Evolutionary conservation across 2,329 filamentous ascomycete species (phyloP), one percentile per base, ranked within the genome.

Genomic region (Colletotrichum zoysiae): DNA sequence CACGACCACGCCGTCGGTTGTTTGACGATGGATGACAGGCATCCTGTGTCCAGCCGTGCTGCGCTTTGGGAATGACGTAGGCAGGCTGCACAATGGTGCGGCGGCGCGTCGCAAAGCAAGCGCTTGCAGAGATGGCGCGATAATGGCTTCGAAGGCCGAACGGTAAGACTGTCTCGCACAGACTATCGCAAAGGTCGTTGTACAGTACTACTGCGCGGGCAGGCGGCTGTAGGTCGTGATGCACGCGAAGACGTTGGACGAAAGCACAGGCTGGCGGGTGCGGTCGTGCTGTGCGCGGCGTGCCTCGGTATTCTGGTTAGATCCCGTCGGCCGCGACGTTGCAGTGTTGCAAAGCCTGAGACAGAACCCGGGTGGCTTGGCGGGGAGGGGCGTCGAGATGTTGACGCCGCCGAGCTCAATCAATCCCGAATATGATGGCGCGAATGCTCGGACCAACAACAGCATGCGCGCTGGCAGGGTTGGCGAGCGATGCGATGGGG

Each of bases 1-100:
- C 60, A 81, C 74, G 64, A 77, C 75, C 58, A 79, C 79, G 35
- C 66, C 69, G 67, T 66, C 55, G 50, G 66, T 46, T 46, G 50
- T 67, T 57, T 74, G 73, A 42, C 73, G 71, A 30, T 42, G 46
- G 55, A 74, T 38, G 44, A 74, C n/a, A 23, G 71, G 72, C 62
- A 65, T 64, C 9, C 62, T 55, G 42, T 30, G 58, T 55, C 44
- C 38, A 26, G 59, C 63, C 40, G 18, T n/a, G 18, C 8, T 50
- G 59, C 48, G 33, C 30, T 42, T 62, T 44, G 16, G 30, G 38
- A 56, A 56, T 61, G 68, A 35, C 58, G 69, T 59, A 44, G 9
- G 58, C 9, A 23, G 26, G 14, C 26, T 16, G 48, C 40, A 50
- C 38, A 26, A 53, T 2, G 30, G 16, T 35, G 26, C 38, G 26